Evolutionary conservation across 306 rosid species (phyloP).

Genomic region (Leucaena leucocephala): DNA sequence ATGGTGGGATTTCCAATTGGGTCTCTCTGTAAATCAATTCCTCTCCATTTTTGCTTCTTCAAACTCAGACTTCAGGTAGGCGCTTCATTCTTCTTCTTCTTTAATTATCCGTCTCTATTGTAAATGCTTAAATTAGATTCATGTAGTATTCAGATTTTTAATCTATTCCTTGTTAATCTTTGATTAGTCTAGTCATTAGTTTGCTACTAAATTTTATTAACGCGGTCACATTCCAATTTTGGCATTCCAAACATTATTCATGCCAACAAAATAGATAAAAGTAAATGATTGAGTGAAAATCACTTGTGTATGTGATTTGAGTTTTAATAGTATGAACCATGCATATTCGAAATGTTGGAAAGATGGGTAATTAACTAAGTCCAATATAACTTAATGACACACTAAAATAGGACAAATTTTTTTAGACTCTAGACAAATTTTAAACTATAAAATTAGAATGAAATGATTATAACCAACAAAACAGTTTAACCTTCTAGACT

Average conservation of each 20-base stretch:
- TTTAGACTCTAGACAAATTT: not conserved
- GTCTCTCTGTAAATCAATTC: constrained; percentile 89
- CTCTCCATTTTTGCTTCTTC: constrained; percentile 86
- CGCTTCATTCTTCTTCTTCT: not conserved
- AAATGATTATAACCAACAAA: not conserved
- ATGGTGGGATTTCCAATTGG: constrained; percentile 98
- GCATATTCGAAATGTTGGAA: not conserved
- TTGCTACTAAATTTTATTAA: not conserved
- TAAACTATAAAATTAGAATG: not conserved
- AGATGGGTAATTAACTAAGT: not conserved
- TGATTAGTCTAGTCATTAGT: not conserved
- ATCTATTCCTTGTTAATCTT: not conserved
- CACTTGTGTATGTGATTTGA: not conserved
- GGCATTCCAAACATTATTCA: not conserved
- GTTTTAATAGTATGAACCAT: not conserved
- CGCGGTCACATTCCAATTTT: not conserved
- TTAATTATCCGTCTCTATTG: not conserved
- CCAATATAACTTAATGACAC: not conserved
- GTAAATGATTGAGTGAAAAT: not conserved
- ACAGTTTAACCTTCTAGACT: not conserved
- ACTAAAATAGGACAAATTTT: not conserved
- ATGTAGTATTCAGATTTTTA: not conserved
- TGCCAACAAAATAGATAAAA: not conserved
- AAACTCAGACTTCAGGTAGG: constrained; percentile 86
- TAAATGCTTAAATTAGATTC: not conserved